Base-by-base conservation (phyloP, 768 basidiomycete genomes). In the Auricularia sp. region DNA sequence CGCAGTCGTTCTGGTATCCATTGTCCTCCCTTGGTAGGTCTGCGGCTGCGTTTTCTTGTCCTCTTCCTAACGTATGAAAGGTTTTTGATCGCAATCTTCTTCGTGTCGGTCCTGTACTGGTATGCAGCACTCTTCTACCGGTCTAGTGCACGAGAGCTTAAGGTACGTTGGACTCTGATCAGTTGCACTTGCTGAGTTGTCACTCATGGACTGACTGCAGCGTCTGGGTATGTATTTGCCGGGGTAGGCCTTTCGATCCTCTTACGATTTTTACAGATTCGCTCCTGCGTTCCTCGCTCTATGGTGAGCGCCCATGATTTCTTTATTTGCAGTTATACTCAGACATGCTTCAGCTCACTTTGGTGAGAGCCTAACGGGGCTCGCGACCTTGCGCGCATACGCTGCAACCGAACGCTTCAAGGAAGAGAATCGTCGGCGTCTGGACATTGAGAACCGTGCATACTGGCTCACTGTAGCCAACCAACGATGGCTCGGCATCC, bases 91-190 rank as follows among this genome's bases (percentile, higher is more conserved):
- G 87, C 85, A 12, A 84, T 91, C 11, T 77, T 76, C 61, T 81
- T 78, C 59, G 81, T 93, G 62, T 69, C 80, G 3, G 60, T 84
- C 18, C 73, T 83, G 10, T 97, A 94, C 73, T 71, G 80, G 54
- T 87, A 86, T 73, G 83, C 84, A 34, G 91, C 91, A 3, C 75
- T 78, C 2, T 96, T 93, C 78, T 97, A 96, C 70, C 86, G 91
- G 39, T 81, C 87, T 1, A 91, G 89, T 71, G 90, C 93, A 6
- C 79, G 93, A 68, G 93, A 96, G 73, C 78, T 95, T 68, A 96
- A 95, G 80, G 87, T 84, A 67, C 10, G 74, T 29, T 3, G 29
- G 29, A 29, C 29, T 29, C 36, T 39, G 36, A 44, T 10, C 21
- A 62, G 65, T 10, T 16, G 36, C 34, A 36, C 6, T 33, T 21